Evolutionary conservation across 768 basidiomycete genomes (phyloP).

Genomic region (Crassisporium funariophilum): DNA sequence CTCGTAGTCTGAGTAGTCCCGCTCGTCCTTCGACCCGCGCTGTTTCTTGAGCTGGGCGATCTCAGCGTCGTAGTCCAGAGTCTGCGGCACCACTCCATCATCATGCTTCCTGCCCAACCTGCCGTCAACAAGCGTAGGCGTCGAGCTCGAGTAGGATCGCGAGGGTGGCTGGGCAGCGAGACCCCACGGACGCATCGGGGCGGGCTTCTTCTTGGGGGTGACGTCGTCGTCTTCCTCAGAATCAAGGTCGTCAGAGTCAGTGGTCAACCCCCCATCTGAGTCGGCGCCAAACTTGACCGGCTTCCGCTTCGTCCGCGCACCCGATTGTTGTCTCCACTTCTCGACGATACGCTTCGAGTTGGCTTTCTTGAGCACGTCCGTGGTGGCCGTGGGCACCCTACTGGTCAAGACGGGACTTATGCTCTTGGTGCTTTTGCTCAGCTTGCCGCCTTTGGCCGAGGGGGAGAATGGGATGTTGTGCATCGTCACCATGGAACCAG

Average conservation of each 20-base stretch:
- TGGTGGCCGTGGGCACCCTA: conserved; percentile 7
- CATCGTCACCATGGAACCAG: no score
- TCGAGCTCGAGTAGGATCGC: conserved; percentile 23
- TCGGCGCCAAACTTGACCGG: conserved; percentile 38
- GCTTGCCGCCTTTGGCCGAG: no score
- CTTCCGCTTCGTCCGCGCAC: conserved; percentile 24
- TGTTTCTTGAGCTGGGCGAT: conserved; percentile 37
- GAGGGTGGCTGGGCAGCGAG: conserved; percentile 11
- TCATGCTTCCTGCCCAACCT: conserved; percentile 5
- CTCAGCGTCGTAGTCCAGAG: conserved; percentile 43
- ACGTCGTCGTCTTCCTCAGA: conserved; percentile 35
- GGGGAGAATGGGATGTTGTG: conserved; percentile 12
- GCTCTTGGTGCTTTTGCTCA: conserved; percentile 3
- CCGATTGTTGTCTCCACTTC: conserved; percentile 5
- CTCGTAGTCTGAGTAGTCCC: conserved; percentile 49
- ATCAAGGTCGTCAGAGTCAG: conserved; percentile 23
- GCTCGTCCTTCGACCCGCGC: conserved; percentile 13
- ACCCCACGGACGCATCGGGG: conserved; percentile 12
- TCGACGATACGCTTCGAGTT: conserved; percentile 14
- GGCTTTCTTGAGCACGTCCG: conserved; percentile 30
- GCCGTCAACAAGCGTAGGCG: conserved; percentile 32
- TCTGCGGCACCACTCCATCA: not conserved
- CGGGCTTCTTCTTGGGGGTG: conserved; percentile 8
- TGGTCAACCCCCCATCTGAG: conserved; percentile 13
- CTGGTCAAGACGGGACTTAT: no score